Conservation (phyloP, 2,329 filamentous ascomycete species). For the Ceratocystis cacaofunesta region DNA sequence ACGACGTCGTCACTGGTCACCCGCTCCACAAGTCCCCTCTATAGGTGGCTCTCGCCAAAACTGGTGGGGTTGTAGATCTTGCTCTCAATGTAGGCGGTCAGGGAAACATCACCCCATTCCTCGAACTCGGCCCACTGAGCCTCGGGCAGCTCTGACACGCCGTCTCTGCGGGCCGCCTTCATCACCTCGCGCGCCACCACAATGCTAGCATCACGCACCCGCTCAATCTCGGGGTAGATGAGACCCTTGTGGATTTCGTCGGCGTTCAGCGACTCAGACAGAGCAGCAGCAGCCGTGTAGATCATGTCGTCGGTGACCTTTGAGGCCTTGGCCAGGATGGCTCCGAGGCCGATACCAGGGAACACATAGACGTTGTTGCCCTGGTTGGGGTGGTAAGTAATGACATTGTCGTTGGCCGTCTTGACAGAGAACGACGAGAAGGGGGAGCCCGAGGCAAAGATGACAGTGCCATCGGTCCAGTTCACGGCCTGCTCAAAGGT, state of each 20-base stretch:
- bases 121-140: conserved; percentile 58
- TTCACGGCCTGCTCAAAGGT: conserved; percentile 80
- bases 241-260: conserved; percentile 72
- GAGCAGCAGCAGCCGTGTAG: conserved; percentile 75
- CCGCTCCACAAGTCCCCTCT: conserved; percentile 21
- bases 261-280: conserved; percentile 61
- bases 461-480: conserved; percentile 77
- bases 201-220: conserved; percentile 80
- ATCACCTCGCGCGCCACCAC: conserved; percentile 83
- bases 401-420: conserved; percentile 39
- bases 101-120: conserved; percentile 51
- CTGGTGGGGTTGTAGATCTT: conserved; percentile 44
- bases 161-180: conserved; percentile 72
- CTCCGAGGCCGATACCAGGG: conserved; percentile 85
- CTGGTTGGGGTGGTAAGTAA: conserved; percentile 64
- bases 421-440: conserved; percentile 62
- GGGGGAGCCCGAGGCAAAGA: conserved; percentile 91
- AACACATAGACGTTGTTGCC: conserved; percentile 90
- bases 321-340: conserved; percentile 78
- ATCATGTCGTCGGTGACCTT: conserved; percentile 91
- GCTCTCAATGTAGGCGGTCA: conserved; percentile 45
- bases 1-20: neutral
- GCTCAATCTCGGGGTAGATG: conserved; percentile 80
- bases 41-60: conserved; percentile 27
- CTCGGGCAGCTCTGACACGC: conserved; percentile 55